Evolutionary conservation across 441 rosid genomes (phyloP), one percentile per base, ranked within the genome.

Genomic region (Pelargonium australe): DNA sequence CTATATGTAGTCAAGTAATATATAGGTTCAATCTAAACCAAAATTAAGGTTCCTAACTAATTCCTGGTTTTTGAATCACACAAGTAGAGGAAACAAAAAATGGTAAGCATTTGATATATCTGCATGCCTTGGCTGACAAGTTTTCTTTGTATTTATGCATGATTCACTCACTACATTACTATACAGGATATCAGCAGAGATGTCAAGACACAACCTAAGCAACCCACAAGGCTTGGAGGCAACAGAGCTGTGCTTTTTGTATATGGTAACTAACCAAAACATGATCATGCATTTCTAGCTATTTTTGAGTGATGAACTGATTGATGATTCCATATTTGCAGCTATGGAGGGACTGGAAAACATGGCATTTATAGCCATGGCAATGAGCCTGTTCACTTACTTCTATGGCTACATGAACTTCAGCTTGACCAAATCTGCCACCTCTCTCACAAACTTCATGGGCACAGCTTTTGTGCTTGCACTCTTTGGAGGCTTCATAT

Each of bases 341-440:
- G 94, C 80, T 2, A 76, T 51, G 76, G 84, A 75, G 68, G 94
- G 79, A 4, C 80, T 83, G 34, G 93, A 88, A 75, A 86, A 76
- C 63, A 82, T 86, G 93, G 89, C 89, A 25, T 88, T 82, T 68
- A 11, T 85, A 20, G 43, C 90, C 6, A 81, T 67, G 44, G 81
- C 79, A 1, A 67, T 82, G 65, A 88, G 89, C 79, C 72, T 88
- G 7, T 81, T 86, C 44, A 80, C 82, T 0, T 88, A 86, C 64
- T 83, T 88, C 74, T 78, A 70, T 8, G 85, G 87, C 0, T 81
- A 82, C 78, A 86, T 88, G 93, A 83, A 88, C 84, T 86, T 88
- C 76, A 76, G 84, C 80, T 64, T 86, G 17, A 80, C 86, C 7
- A 82, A 78, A 73, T 85, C 93, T 0, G 93, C 90, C 71, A 88